These are phyloP conservation scores for Cladophialophora chaetospira DNA, from an alignment of 2,329 filamentous ascomycete genomes.

Conservation along the genomic window DNA sequence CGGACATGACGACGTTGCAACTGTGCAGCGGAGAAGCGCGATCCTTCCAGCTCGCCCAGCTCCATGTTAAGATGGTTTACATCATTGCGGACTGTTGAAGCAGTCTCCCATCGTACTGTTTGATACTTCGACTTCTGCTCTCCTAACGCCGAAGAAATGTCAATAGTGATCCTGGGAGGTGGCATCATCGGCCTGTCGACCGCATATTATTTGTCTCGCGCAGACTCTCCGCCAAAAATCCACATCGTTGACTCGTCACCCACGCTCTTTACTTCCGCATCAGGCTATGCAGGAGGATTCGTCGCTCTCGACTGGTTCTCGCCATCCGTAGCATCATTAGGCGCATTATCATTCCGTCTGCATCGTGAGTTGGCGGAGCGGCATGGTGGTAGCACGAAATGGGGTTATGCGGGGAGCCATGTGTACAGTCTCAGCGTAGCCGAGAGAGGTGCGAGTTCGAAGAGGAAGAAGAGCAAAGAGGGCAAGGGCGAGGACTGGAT, in stretches of 20 bases:
- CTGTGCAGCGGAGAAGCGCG: too few relatives aligned
- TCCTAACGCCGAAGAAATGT: slow-evolving; percentile 35
- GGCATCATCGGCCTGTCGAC: slow-evolving; percentile 71
- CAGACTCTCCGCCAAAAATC: slow-evolving; percentile 48
- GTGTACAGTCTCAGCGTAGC: slow-evolving; percentile 57
- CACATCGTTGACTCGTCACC: slow-evolving; percentile 61
- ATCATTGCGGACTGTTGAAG: too few relatives aligned
- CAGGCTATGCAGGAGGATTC: slow-evolving; percentile 73
- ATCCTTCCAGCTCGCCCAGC: too few relatives aligned
- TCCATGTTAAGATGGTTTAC: too few relatives aligned
- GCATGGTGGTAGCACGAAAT: slow-evolving; percentile 59
- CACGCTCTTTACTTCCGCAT: slow-evolving; percentile 71
- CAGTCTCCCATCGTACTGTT: neutral
- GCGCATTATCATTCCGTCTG: slow-evolving; percentile 67
- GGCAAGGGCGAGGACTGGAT: slow-evolving; percentile 66
- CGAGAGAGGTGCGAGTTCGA: slow-evolving; percentile 36
- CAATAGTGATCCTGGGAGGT: slow-evolving; percentile 67
- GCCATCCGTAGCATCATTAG: slow-evolving; percentile 59
- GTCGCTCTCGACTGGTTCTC: slow-evolving; percentile 73
- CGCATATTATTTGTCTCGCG: slow-evolving; percentile 68
- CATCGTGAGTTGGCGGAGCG: slow-evolving; percentile 65
- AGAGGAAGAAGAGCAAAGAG: slow-evolving; percentile 43
- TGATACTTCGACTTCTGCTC: neutral
- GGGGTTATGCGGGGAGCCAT: slow-evolving; percentile 63
- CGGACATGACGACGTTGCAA: too few relatives aligned